phyloP scores from a whole-genome alignment of 2,329 filamentous ascomycete genomes.

The Pseudocercospora fuligena region DNA sequence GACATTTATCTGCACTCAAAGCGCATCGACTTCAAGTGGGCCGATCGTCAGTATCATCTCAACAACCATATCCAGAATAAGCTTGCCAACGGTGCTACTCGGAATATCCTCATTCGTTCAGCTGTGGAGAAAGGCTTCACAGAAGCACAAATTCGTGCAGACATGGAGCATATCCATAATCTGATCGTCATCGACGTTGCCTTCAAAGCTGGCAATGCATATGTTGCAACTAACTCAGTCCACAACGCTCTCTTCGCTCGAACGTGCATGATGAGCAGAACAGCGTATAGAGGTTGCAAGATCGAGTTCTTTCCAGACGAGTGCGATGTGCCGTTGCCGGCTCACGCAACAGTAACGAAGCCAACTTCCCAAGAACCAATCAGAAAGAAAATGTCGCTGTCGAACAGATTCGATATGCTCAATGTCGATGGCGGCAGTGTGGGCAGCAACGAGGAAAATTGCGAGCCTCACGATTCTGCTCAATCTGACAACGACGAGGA shows the following conservation, averaged over 20 bases:
- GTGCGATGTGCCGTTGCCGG: conserved; percentile 64
- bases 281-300: conserved; percentile 70
- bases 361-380: conserved; percentile 35
- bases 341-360: conserved; percentile 35
- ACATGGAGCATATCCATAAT: conserved; percentile 83
- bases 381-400: conserved; percentile 47
- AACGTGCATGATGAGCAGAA: conserved; percentile 73
- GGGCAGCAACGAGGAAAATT: conserved; percentile 32
- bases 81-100: conserved; percentile 68
- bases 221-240: conserved; percentile 77
- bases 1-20: conserved; percentile 72
- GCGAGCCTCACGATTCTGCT: conserved; percentile 17
- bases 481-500: conserved; percentile 25
- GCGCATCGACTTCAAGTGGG: conserved; percentile 71
- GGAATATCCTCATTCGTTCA: conserved; percentile 72
- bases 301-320: conserved; percentile 76
- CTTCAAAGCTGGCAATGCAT: conserved; percentile 64
- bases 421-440: conserved; percentile 51
- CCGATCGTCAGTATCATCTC: conserved; percentile 71
- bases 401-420: conserved; percentile 68
- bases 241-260: conserved; percentile 75
- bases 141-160: conserved; percentile 67
- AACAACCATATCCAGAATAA: conserved; percentile 67
- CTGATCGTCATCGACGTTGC: conserved; percentile 70
- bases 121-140: conserved; percentile 59